Conservation (phyloP, 179 eudicot genomes). For the Vitellaria paradoxa region DNA sequence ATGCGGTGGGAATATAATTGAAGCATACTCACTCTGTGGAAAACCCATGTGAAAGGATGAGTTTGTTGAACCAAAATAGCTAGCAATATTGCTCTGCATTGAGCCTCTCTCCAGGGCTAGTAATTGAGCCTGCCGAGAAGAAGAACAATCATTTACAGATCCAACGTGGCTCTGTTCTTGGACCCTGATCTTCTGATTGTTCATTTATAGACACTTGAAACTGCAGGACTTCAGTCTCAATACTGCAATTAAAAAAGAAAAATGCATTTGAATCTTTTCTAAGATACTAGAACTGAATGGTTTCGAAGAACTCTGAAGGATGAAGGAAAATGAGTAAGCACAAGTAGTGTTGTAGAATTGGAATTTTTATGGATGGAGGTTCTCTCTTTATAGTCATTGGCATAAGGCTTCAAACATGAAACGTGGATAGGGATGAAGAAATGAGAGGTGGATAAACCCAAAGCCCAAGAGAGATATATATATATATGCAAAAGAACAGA, state of each 20-base stretch:
- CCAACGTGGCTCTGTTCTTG: not conserved
- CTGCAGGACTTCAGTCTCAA: not conserved
- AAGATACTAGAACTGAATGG: not conserved
- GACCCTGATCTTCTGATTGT: not conserved
- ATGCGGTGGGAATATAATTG: not conserved
- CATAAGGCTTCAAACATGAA: not conserved
- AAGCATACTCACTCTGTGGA: not conserved
- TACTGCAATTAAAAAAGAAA: too few species aligned
- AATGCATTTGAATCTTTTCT: too few species aligned
- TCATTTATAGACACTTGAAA: not conserved
- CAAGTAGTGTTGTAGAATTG: not conserved
- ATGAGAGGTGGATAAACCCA: conserved; percentile 2
- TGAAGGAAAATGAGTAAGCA: not conserved
- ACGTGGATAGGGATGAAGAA: not conserved
- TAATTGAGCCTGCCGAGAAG: not conserved
- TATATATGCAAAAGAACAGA: not conserved
- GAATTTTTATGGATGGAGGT: not conserved
- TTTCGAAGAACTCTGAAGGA: not conserved
- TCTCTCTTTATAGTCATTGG: not conserved
- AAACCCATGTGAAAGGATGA: not conserved
- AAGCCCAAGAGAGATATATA: not conserved
- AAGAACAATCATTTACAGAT: not conserved
- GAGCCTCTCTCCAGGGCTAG: not conserved
- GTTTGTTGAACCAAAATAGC: not conserved
- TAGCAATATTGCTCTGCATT: not conserved